Conservation (phyloP, 164 flowering plant genomes). For the Macadamia integrifolia region DNA sequence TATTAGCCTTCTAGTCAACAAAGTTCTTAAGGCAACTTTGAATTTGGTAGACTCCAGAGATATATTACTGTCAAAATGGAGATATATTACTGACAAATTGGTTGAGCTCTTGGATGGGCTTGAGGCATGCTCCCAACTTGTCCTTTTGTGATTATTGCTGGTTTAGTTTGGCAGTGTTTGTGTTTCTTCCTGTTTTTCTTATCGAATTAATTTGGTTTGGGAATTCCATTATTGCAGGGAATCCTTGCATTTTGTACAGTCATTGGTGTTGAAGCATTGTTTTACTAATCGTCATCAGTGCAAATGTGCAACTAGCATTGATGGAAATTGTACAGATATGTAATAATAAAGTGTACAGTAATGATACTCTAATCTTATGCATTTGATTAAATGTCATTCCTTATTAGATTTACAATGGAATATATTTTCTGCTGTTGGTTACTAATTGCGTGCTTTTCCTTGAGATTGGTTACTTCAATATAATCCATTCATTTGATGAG, state of each 20-base stretch:
- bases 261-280: constrained; percentile 3
- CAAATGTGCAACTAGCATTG: neutral
- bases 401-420: neutral
- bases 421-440: neutral
- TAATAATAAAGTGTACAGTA: constrained; percentile 6
- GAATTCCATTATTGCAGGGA: neutral
- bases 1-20: too few relatives aligned
- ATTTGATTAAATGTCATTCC: neutral
- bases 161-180: neutral
- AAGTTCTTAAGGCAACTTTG: too few relatives aligned
- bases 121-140: neutral
- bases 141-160: neutral
- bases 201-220: neutral
- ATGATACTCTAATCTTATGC: neutral
- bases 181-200: neutral
- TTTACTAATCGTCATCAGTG: neutral
- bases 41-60: neutral
- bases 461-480: neutral
- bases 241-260: constrained; percentile 8
- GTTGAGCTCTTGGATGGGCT: neutral
- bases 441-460: neutral
- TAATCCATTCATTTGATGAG: too few relatives aligned
- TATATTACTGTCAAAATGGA: neutral
- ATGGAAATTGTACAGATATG: constrained; percentile 6
- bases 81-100: neutral